phyloP scores from a whole-genome alignment of 164 flowering plant species.

The grape (Vitis vinifera) region ASM3070453v1 NC_081809.1:21216501-21217000 shows the following conservation, averaged over 20 bases:
- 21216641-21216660: constrained; percentile 56
- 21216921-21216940: constrained; percentile 87
- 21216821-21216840: constrained; percentile 96
- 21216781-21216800: constrained; percentile 93
- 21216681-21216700: constrained; percentile 74
- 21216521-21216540: constrained; percentile 3
- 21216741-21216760: constrained; percentile 80
- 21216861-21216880: constrained; percentile 74
- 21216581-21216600: constrained; percentile 32
- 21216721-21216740: constrained; percentile 58
- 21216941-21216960: constrained; percentile 86
- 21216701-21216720: constrained; percentile 84
- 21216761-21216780: constrained; percentile 85
- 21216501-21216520: constrained; percentile 14
- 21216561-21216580: constrained; percentile 42
- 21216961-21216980: constrained; percentile 95
- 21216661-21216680: constrained; percentile 77
- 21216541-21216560: constrained; percentile 28
- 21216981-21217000: constrained; percentile 96
- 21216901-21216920: constrained; percentile 91
- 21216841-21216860: constrained; percentile 94
- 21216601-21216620: constrained; percentile 32
- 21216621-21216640: constrained; percentile 22
- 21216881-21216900: constrained; percentile 83
- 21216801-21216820: constrained; percentile 78